Evolutionary conservation across 306 rosid species (phyloP).

Genomic region (Lathyrus aphaca): DNA sequence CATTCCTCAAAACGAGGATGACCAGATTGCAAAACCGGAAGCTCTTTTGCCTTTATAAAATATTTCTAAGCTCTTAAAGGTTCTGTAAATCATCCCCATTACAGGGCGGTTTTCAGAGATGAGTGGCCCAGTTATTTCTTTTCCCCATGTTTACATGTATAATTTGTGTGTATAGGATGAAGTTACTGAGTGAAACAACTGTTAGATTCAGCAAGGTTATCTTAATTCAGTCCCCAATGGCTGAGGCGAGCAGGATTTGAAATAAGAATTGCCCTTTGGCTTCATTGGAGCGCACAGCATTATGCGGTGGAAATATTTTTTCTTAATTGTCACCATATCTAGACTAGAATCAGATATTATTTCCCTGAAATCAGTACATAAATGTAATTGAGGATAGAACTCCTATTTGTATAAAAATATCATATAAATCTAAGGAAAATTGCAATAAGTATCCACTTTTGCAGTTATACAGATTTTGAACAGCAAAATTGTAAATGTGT

Average conservation of each 20-base stretch:
- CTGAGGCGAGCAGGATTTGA: constrained; percentile 54
- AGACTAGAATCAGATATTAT: not conserved
- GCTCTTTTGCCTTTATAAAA: constrained; percentile 70
- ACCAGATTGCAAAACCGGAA: constrained; percentile 78
- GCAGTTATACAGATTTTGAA: not conserved
- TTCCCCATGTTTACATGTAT: no score
- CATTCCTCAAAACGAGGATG: constrained; percentile 60
- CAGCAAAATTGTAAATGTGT: not conserved
- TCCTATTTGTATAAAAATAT: not conserved
- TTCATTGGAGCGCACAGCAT: constrained; percentile 36
- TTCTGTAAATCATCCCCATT: constrained; percentile 6
- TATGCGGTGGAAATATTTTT: not conserved
- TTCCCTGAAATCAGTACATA: not conserved
- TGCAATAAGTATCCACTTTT: not conserved
- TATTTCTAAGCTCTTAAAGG: not conserved
- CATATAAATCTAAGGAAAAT: not conserved
- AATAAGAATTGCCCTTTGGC: constrained; percentile 54
- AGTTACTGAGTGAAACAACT: constrained; percentile 7
- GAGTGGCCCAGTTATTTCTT: not conserved
- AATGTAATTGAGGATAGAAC: not conserved
- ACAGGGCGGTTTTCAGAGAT: constrained; percentile 20
- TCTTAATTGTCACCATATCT: constrained; percentile 5
- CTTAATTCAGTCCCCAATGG: constrained; percentile 48
- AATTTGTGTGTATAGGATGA: not conserved
- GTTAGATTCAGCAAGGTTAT: not conserved